These are phyloP conservation scores for Daldinia bambusicola DNA, from an alignment of 495 filamentous ascomycete genomes.

Conservation along the genomic window DNA sequence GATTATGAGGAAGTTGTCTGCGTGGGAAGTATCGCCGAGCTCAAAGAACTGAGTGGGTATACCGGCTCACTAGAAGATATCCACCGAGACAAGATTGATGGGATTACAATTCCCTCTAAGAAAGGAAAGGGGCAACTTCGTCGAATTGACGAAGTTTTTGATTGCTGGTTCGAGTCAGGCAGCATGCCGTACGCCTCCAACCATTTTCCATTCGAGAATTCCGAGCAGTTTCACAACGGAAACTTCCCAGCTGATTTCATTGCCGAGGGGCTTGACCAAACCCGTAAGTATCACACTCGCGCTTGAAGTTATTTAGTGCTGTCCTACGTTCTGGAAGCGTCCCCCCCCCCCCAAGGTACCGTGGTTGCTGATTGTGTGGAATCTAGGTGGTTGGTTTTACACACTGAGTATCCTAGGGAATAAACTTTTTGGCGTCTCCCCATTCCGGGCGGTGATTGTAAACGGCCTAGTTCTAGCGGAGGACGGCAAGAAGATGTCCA, in stretches of 20 bases:
- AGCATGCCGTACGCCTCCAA: constrained; percentile 96
- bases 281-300: constrained; percentile 15
- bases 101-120: constrained; percentile 95
- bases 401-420: constrained; percentile 90
- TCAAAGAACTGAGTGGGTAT: constrained; percentile 87
- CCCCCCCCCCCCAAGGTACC: neutral
- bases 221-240: constrained; percentile 77
- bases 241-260: constrained; percentile 97
- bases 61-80: constrained; percentile 87
- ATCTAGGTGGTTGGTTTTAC: constrained; percentile 90
- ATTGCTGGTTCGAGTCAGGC: constrained; percentile 93
- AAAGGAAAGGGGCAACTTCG: constrained; percentile 85
- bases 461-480: constrained; percentile 96
- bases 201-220: constrained; percentile 96
- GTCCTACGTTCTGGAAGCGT: neutral
- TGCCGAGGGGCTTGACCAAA: constrained; percentile 94
- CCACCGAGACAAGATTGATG: constrained; percentile 93
- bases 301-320: neutral
- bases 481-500: constrained; percentile 99
- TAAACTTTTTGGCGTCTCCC: constrained; percentile 86
- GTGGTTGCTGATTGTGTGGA: constrained; percentile 14
- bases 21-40: constrained; percentile 84
- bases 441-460: constrained; percentile 97
- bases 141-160: constrained; percentile 91
- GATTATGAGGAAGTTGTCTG: constrained; percentile 88